These are phyloP conservation scores for Acrasis kona DNA, from an alignment of 78 protist species.

Conservation along the genomic window DNA sequence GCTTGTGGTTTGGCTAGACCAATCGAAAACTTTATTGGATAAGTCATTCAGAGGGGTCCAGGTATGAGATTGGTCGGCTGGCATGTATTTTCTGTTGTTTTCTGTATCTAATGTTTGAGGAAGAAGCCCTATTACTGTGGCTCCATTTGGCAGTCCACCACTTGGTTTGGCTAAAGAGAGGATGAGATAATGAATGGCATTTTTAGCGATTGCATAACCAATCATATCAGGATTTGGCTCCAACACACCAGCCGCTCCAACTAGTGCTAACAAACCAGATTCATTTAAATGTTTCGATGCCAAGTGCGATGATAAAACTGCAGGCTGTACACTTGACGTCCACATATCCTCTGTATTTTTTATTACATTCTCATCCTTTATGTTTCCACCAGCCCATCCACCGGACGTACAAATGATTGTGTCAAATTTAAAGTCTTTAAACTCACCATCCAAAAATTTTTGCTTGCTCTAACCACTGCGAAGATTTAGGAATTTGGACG, in stretches of 20 bases:
- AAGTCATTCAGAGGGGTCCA: slow-evolving; percentile 69
- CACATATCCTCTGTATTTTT: slow-evolving; percentile 31
- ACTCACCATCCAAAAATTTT: not conserved
- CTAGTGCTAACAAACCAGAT: slow-evolving; percentile 32
- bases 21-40: slow-evolving; percentile 22
- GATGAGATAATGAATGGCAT: slow-evolving; percentile 53
- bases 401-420: slow-evolving; percentile 64
- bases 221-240: slow-evolving; percentile 49
- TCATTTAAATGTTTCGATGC: slow-evolving; percentile 14
- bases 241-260: slow-evolving; percentile 41
- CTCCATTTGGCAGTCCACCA: slow-evolving; percentile 33
- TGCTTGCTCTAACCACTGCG: not conserved
- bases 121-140: slow-evolving; percentile 38
- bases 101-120: slow-evolving; percentile 73
- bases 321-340: slow-evolving; percentile 22
- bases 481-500: not conserved
- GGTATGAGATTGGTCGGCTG: slow-evolving; percentile 52
- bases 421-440: slow-evolving; percentile 16
- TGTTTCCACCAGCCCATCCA: slow-evolving; percentile 57
- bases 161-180: slow-evolving; percentile 27
- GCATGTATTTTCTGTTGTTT: slow-evolving; percentile 67
- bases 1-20: too few relatives aligned
- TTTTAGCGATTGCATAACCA: slow-evolving; percentile 65
- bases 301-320: slow-evolving; percentile 28
- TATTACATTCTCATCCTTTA: slow-evolving; percentile 11